These are phyloP conservation scores for Chlamydomonas reinhardtii DNA, from an alignment of 163 green algal genomes.

Conservation along the genomic window DNA sequence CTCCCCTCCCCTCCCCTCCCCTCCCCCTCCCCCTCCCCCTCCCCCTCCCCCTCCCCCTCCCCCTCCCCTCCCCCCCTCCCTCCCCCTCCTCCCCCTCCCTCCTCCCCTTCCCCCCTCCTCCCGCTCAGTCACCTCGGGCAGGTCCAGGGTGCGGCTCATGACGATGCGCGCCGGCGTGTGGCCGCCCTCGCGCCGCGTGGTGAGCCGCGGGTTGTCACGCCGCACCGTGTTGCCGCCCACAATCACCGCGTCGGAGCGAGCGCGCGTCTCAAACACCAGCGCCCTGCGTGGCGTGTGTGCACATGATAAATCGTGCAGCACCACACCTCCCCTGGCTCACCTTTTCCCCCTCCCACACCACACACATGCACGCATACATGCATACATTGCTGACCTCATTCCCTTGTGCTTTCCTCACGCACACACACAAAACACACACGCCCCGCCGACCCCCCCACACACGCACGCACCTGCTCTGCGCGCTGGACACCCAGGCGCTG, in stretches of 20 bases:
- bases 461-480: constrained; percentile 33
- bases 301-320: no score
- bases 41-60: background rate
- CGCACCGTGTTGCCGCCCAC: constrained; percentile 97
- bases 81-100: no score
- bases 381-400: no score
- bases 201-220: constrained; percentile 96
- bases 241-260: constrained; percentile 91
- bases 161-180: constrained; percentile 93
- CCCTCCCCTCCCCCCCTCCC: no score
- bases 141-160: constrained; percentile 92
- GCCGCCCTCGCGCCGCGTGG: constrained; percentile 88
- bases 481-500: constrained; percentile 92
- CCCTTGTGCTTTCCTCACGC: no score
- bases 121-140: constrained; percentile 91
- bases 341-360: no score
- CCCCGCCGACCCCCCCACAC: background rate
- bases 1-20: background rate
- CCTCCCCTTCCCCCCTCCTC: no score
- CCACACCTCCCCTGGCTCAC: no score
- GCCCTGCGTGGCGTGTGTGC: no score
- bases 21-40: background rate
- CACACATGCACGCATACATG: no score
- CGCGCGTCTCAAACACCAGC: constrained; percentile 60
- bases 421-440: background rate